phyloP scores from a whole-genome alignment of 2,329 filamentous ascomycete genomes.

The Meredithiella fracta region DNA sequence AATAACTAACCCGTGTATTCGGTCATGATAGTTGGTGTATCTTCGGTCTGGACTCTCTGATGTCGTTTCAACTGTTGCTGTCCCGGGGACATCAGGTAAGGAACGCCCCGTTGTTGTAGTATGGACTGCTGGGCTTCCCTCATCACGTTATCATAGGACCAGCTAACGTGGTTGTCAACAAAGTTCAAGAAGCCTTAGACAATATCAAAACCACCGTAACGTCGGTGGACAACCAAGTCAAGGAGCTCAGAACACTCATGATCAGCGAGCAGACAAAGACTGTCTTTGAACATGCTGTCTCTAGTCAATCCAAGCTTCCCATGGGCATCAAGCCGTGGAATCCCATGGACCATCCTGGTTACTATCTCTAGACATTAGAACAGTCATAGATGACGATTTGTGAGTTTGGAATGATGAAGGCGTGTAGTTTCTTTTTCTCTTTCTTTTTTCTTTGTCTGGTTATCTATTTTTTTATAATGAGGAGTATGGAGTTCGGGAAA shows the following conservation, averaged over 20 bases:
- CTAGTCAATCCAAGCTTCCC: conserved; percentile 38
- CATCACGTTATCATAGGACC: background rate
- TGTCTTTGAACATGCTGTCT: conserved; percentile 34
- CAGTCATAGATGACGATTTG: background rate
- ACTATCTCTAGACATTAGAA: conserved; percentile 23
- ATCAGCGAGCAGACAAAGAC: conserved; percentile 30
- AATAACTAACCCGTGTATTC: background rate
- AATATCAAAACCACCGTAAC: conserved; percentile 14
- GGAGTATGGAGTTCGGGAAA: background rate
- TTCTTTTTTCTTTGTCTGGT: background rate
- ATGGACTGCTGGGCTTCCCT: background rate
- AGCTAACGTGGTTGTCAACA: background rate
- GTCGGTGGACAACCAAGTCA: conserved; percentile 20
- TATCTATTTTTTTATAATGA: background rate
- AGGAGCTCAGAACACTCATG: conserved; percentile 33
- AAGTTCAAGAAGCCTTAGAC: conserved; percentile 29
- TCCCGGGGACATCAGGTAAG: conserved; percentile 8
- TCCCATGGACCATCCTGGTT: conserved; percentile 41
- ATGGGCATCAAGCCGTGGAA: conserved; percentile 43
- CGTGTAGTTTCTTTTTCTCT: too few species aligned
- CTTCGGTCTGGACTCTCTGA: conserved; percentile 13
- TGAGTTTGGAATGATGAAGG: background rate
- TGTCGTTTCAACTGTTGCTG: conserved; percentile 11
- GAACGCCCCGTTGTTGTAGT: background rate
- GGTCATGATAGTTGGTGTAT: conserved; percentile 10